phyloP scores from a whole-genome alignment of 345 rosid genomes.

The Salix koriyanagi region DNA sequence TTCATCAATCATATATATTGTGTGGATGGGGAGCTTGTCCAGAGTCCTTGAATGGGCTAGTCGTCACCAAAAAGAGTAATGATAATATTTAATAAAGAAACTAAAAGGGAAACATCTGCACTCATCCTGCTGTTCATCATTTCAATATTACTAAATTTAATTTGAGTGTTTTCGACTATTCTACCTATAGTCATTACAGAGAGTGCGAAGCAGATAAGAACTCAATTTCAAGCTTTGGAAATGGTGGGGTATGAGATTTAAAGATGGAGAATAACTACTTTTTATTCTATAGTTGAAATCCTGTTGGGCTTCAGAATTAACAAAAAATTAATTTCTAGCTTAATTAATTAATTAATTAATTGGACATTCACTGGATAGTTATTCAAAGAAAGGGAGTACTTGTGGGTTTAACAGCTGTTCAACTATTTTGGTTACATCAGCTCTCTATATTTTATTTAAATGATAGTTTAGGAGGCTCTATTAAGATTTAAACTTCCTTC shows the following conservation, averaged over 20 bases:
- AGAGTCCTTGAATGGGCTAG: background rate
- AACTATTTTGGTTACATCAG: background rate
- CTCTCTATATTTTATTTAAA: background rate
- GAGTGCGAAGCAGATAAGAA: too few relatives aligned
- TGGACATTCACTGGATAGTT: background rate
- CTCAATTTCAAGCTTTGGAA: too few relatives aligned
- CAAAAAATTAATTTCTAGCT: background rate
- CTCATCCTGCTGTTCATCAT: background rate
- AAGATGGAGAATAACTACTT: too few relatives aligned
- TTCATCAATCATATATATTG: background rate
- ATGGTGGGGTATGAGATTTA: too few relatives aligned
- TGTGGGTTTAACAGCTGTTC: background rate
- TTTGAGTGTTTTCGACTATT: background rate
- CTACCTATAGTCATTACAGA: background rate
- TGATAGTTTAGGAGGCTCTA: background rate
- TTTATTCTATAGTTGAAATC: too few relatives aligned
- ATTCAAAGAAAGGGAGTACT: background rate
- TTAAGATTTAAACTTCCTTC: background rate
- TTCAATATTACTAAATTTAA: background rate
- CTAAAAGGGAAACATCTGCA: background rate
- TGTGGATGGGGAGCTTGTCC: background rate
- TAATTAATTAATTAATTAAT: too few relatives aligned
- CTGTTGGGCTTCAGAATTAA: too few relatives aligned
- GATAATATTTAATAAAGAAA: background rate
- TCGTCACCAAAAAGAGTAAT: background rate